Evolutionary conservation across 1,284 basidiomycete genomes (phyloP), one percentile per base, ranked within the genome.

Genomic region (Cryptococcus wingfieldii): DNA sequence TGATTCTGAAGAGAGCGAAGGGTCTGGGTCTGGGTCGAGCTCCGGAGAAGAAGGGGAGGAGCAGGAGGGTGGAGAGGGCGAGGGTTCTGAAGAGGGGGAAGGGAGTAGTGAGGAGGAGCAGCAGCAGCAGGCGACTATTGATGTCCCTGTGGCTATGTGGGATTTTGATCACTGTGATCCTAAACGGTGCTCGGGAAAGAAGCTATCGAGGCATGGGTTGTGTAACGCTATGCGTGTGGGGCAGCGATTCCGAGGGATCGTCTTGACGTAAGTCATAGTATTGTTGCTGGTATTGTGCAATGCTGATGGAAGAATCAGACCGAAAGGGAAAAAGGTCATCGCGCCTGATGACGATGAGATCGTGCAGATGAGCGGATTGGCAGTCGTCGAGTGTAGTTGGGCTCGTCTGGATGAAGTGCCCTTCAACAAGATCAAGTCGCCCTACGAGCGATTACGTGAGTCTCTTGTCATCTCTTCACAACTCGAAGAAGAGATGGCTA

Each of bases 101-200:
- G 66, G 68, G n/a, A 62, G 58, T 9, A 66, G 66, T 5, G 65
- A 74, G 5, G 65, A 65, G 8, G 66, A 67, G 27, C 58, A 58
- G 34, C 58, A 58, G 34, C 62, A 65, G 28, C 53, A 63, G 18
- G 56, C 69, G 23, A 66, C 66, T 39, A 86, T 88, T 27, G 80
- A 79, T 10, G 83, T 88, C 4, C 86, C 86, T 5, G 85, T 92
- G 13, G 90, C 88, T 28, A 93, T 93, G 90, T 93, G 90, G 90
- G 95, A 98, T 74, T 97, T 98, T 75, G 88, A 91, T 71, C 95
- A 98, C 72, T 98, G 95, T 74, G 94, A 98, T 75, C 94, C 95
- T 0, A 85, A 86, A 51, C 84, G 91, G 38, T 98, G 95, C 69
- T 94, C 90, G 8, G 95, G 95, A 12, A 97, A 97, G 80, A 95